Evolutionary conservation across 257 asterid species (phyloP).

Genomic region (Lycium barbarum): DNA sequence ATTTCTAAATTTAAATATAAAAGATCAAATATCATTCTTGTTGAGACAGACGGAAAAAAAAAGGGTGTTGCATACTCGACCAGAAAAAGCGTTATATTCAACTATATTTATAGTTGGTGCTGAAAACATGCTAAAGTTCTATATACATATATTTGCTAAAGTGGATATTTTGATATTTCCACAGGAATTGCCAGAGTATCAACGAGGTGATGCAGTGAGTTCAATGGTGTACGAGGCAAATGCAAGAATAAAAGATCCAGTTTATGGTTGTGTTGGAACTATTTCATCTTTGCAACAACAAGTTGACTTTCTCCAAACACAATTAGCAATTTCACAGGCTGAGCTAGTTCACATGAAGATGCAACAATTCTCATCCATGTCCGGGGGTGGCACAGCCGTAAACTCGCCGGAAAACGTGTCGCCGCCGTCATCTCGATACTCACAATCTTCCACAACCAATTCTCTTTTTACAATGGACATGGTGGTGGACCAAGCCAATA

Average conservation of each 20-base stretch:
- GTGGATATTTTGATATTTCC: neutral
- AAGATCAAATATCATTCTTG: too few relatives aligned
- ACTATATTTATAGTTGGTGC: neutral
- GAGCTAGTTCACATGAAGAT: conserved; percentile 69
- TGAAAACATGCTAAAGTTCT: neutral
- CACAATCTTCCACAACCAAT: conserved; percentile 51
- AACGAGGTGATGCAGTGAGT: conserved; percentile 67
- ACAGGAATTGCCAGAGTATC: conserved; percentile 61
- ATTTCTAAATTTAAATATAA: too few relatives aligned
- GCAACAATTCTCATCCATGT: conserved; percentile 61
- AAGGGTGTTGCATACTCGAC: neutral
- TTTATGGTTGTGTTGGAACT: conserved; percentile 69
- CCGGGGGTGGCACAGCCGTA: conserved; percentile 25
- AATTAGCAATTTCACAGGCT: conserved; percentile 61
- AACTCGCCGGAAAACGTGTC: conserved; percentile 52
- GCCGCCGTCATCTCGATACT: conserved; percentile 44
- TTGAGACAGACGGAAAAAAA: too few relatives aligned
- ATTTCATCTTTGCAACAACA: conserved; percentile 69
- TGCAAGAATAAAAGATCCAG: conserved; percentile 65
- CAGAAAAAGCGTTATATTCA: neutral
- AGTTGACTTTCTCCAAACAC: conserved; percentile 53
- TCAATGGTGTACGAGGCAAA: conserved; percentile 79
- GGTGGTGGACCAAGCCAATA: conserved; percentile 47
- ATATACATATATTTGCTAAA: neutral
- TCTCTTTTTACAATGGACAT: conserved; percentile 64